phyloP scores from a whole-genome alignment of 1,284 basidiomycete genomes.

The Microstroma glucosiphilum region DNA sequence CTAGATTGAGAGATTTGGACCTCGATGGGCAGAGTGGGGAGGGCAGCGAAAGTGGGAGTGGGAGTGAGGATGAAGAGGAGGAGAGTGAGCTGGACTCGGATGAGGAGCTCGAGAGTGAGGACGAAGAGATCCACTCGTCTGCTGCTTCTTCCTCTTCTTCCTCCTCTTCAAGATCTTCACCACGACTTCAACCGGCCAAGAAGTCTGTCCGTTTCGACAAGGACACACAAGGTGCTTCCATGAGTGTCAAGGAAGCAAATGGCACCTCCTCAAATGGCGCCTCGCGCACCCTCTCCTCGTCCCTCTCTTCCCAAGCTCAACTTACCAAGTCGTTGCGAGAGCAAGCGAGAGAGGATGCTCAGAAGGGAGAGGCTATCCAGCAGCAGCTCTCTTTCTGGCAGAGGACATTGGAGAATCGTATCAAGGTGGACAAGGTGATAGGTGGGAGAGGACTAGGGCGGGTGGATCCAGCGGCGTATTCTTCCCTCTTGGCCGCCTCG shows the following conservation, averaged over 20 bases:
- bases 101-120: constrained; percentile 3
- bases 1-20: neutral
- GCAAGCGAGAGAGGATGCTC: neutral
- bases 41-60: neutral
- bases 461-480: neutral
- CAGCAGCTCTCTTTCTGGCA: neutral
- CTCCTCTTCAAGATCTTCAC: constrained; percentile 1
- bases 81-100: neutral
- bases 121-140: neutral
- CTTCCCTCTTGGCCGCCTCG: neutral
- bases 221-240: neutral
- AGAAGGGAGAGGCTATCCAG: neutral
- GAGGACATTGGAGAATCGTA: neutral
- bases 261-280: neutral
- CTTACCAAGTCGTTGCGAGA: neutral
- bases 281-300: neutral
- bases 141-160: neutral
- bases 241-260: neutral
- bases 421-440: neutral
- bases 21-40: neutral
- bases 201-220: constrained; percentile 5
- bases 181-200: neutral
- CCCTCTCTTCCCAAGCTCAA: neutral
- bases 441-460: neutral
- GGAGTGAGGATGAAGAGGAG: neutral